Percentiles rank a stretch among this genome's conserved stretches.
phyloP scores from a whole-genome alignment of 2,329 filamentous ascomycete genomes.

The Claviceps paspali region DNA sequence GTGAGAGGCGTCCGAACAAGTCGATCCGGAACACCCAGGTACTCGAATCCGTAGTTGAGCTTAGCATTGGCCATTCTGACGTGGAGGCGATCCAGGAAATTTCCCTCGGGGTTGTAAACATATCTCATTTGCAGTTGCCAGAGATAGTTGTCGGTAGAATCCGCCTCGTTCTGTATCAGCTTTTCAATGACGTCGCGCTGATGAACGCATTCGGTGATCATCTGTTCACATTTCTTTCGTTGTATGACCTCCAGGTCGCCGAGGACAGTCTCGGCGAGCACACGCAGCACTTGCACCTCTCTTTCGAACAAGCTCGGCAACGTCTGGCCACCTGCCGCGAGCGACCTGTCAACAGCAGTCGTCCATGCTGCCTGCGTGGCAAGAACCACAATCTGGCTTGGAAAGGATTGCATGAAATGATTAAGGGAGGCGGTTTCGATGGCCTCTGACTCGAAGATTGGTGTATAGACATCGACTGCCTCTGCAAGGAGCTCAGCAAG shows the following conservation, averaged over 20 bases:
- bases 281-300: constrained; percentile 69
- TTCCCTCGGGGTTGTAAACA: constrained; percentile 69
- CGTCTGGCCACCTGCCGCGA: constrained; percentile 54
- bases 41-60: constrained; percentile 94
- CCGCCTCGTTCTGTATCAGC: constrained; percentile 61
- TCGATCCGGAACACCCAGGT: constrained; percentile 87
- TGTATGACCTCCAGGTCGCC: constrained; percentile 76
- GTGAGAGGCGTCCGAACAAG: constrained; percentile 94
- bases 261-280: constrained; percentile 78
- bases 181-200: constrained; percentile 89
- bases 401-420: constrained; percentile 69
- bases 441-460: constrained; percentile 55
- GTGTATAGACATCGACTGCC: constrained; percentile 67
- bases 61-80: constrained; percentile 96
- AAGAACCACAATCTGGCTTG: constrained; percentile 89
- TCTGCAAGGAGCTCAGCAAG: constrained; percentile 82
- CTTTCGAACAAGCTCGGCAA: constrained; percentile 61
- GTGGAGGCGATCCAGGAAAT: constrained; percentile 65
- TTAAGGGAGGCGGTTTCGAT: constrained; percentile 59
- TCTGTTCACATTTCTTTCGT: constrained; percentile 92
- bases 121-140: constrained; percentile 98
- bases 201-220: constrained; percentile 98
- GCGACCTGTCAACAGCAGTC: constrained; percentile 62
- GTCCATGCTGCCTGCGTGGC: constrained; percentile 94
- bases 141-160: constrained; percentile 63